Evolutionary conservation across 2,329 filamentous ascomycete genomes (phyloP), one percentile per base, ranked within the genome.

Genomic region (Corniculantispora saksenae): DNA sequence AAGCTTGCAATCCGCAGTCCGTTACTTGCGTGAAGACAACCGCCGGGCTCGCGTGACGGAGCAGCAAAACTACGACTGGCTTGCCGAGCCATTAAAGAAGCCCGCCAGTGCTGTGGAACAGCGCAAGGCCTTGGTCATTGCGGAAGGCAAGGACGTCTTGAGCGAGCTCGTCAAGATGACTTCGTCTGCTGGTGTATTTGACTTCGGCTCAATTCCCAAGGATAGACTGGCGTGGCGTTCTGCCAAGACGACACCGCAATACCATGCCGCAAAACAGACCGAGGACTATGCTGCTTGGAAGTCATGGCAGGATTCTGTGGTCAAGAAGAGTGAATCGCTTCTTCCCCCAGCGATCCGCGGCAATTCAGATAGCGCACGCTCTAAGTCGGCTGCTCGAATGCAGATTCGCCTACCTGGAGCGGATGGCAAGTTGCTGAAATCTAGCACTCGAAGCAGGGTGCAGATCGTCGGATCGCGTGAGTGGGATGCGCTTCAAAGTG

Each of bases 21-120:
- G 88, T 13, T 91, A 88, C 74, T 81, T 93, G 35, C 83, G 89
- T 29, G 86, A 90, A 69, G 89, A 92, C 71, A 91, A 87, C 75
- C 81, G 83, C 50, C 84, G 87, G 3, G 85, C 88, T 1, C 83
- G 89, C 21, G 76, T 86, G 57, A 81, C 78, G 19, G 86, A 89
- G 72, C 82, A 87, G 72, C 75, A 80, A 48, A 78, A 77, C 64
- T 77, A 86, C 71, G 84, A 86, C 66, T 92, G 90, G 89, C 70
- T 80, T 19, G 80, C 85, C 3, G 84, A 88, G 74, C 89, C 89
- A 19, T 81, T 92, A 32, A 79, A 74, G 69, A 80, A 81, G 69
- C 73, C 80, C 23, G 65, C 69, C n/a, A 76, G 69, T n/a, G 73
- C 81, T 5, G 77, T 81, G 10, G 80, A 86, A 68, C 80, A 84